phyloP scores from a whole-genome alignment of 2,329 filamentous ascomycete species.

The Nemania abortiva region DNA sequence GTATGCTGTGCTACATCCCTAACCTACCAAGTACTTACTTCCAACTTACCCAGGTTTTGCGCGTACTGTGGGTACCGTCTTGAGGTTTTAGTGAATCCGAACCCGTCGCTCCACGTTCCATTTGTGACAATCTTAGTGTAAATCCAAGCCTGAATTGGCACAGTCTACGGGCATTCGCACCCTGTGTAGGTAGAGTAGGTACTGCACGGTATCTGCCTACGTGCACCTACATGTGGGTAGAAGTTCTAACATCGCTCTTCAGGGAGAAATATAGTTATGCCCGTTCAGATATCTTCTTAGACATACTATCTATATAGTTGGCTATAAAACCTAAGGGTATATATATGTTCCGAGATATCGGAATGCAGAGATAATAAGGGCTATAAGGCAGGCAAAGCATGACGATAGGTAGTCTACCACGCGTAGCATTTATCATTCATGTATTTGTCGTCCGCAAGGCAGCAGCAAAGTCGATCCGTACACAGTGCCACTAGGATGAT shows the following conservation, averaged over 20 bases:
- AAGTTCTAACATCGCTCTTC: neutral
- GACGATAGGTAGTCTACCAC: neutral
- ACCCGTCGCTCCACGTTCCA: neutral
- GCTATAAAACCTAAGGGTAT: neutral
- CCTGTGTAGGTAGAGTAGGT: neutral
- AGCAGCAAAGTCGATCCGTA: neutral
- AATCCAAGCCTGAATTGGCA: neutral
- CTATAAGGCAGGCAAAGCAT: neutral
- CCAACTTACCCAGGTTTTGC: neutral
- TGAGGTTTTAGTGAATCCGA: neutral
- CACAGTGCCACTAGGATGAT: neutral
- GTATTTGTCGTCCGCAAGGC: neutral
- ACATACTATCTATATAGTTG: neutral
- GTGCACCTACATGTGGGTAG: neutral
- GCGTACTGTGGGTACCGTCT: neutral
- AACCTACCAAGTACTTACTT: neutral
- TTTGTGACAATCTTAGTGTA: neutral
- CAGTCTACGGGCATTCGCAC: neutral
- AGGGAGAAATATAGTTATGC: neutral
- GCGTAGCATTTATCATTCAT: neutral
- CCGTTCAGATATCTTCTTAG: neutral
- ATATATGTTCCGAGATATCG: neutral
- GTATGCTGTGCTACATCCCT: neutral
- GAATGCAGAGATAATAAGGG: slow-evolving; percentile 4
- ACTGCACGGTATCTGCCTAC: slow-evolving; percentile 6